These are phyloP conservation scores for Tetrapisispora taiwanensis DNA, from an alignment of 805 yeast genomes.

Conservation along the genomic window DNA sequence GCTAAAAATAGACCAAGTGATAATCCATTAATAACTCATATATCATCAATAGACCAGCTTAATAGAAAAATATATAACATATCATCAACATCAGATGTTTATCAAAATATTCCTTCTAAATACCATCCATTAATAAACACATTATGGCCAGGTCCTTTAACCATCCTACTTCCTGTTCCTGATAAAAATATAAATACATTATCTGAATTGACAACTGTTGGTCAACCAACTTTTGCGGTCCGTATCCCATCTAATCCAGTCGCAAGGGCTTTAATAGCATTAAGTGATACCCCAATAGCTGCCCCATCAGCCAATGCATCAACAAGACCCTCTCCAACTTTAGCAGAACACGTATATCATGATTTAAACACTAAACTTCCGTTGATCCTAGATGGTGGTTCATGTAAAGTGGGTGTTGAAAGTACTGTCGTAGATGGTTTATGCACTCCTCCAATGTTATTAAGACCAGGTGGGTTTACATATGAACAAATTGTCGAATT, in stretches of 20 bases:
- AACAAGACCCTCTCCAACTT: conserved; percentile 88
- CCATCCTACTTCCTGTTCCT: conserved; percentile 65
- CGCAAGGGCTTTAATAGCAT: conserved; percentile 80
- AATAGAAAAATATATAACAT: conserved; percentile 44
- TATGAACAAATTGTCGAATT: conserved; percentile 55
- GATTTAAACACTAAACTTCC: conserved; percentile 79
- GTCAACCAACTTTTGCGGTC: conserved; percentile 84
- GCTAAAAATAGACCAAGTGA: conserved; percentile 95
- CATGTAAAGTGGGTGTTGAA: conserved; percentile 82
- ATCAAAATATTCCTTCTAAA: conserved; percentile 47
- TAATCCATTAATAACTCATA: conserved; percentile 87
- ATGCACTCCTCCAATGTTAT: conserved; percentile 69
- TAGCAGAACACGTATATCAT: conserved; percentile 72
- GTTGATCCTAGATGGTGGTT: conserved; percentile 80
- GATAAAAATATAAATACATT: conserved; percentile 36
- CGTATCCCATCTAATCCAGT: conserved; percentile 80
- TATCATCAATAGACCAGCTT: conserved; percentile 68
- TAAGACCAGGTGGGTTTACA: conserved; percentile 91
- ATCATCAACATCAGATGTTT: conserved; percentile 12
- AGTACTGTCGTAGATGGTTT: conserved; percentile 91
- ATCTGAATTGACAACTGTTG: conserved; percentile 72
- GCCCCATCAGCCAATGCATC: conserved; percentile 98
- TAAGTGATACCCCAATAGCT: conserved; percentile 82
- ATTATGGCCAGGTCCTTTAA: conserved; percentile 96
- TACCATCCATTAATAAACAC: conserved; percentile 54